Evolutionary conservation across 345 rosid genomes (phyloP).

Genomic region (Brassica juncea): DNA sequence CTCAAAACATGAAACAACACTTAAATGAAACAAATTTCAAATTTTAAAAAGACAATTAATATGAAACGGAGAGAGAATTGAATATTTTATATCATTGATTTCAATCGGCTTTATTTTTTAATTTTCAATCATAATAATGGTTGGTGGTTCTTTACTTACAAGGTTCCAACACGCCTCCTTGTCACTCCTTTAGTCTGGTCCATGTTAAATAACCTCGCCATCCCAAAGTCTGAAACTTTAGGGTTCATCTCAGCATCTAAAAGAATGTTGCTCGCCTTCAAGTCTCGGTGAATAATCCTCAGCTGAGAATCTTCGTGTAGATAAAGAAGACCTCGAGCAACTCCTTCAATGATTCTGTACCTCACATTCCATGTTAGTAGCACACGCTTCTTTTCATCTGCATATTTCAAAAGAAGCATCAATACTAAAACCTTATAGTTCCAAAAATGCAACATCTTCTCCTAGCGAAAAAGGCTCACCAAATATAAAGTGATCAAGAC

Average conservation of each 20-base stretch:
- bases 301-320: slow-evolving; percentile 40
- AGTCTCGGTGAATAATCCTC: slow-evolving; percentile 30
- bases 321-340: slow-evolving; percentile 26
- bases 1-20: no score
- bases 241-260: no score
- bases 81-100: no score
- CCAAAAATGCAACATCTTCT: background rate
- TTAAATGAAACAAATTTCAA: no score
- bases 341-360: slow-evolving; percentile 19
- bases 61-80: no score
- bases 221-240: slow-evolving; percentile 40
- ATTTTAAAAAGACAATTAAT: no score
- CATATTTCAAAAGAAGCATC: background rate
- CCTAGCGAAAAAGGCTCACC: background rate
- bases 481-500: background rate
- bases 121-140: no score
- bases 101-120: no score
- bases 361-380: slow-evolving; percentile 28
- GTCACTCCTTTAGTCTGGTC: slow-evolving; percentile 38
- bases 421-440: background rate
- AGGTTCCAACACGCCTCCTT: slow-evolving; percentile 38
- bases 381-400: slow-evolving; percentile 29
- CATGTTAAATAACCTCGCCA: slow-evolving; percentile 34
- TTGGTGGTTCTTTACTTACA: slow-evolving; percentile 17
- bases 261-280: no score